These are phyloP conservation scores for Fonsecaea monophora DNA, from an alignment of 2,329 filamentous ascomycete genomes.

Conservation along the genomic window DNA sequence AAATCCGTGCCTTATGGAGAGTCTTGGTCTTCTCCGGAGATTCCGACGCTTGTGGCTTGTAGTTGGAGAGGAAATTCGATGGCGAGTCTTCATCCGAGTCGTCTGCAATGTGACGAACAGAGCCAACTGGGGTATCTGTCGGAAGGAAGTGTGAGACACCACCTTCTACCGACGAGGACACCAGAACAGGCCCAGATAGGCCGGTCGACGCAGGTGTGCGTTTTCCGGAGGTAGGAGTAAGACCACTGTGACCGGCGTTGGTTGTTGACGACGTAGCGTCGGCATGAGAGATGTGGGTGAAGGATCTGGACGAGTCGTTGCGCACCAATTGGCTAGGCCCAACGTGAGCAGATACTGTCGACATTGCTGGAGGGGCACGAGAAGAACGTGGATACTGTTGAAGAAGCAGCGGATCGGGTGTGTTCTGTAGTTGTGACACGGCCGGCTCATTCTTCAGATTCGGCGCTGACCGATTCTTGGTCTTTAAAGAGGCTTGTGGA, in stretches of 20 bases:
- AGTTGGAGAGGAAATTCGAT: constrained; percentile 56
- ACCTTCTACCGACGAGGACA: constrained; percentile 57
- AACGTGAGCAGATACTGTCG: constrained; percentile 55
- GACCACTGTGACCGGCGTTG: constrained; percentile 35
- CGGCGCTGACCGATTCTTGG: constrained; percentile 36
- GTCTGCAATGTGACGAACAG: constrained; percentile 43
- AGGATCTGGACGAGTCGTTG: constrained; percentile 37
- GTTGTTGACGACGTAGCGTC: constrained; percentile 46
- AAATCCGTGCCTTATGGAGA: constrained; percentile 42
- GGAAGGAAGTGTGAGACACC: constrained; percentile 56
- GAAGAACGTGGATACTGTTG: constrained; percentile 48
- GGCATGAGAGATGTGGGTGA: constrained; percentile 44
- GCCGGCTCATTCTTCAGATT: constrained; percentile 29
- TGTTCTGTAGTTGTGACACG: constrained; percentile 28
- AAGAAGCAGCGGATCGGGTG: constrained; percentile 36
- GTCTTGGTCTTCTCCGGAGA: constrained; percentile 46
- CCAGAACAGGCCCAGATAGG: constrained; percentile 38
- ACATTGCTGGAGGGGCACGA: constrained; percentile 57
- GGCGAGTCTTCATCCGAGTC: constrained; percentile 55
- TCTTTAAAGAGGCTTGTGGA: constrained; percentile 30
- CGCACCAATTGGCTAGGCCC: constrained; percentile 44
- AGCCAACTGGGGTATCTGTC: constrained; percentile 37
- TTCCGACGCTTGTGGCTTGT: constrained; percentile 55
- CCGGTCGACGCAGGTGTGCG: constrained; percentile 45
- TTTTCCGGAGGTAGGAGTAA: constrained; percentile 43